phyloP scores from a whole-genome alignment of 495 filamentous ascomycete species.

The Xylaria scruposa region DNA sequence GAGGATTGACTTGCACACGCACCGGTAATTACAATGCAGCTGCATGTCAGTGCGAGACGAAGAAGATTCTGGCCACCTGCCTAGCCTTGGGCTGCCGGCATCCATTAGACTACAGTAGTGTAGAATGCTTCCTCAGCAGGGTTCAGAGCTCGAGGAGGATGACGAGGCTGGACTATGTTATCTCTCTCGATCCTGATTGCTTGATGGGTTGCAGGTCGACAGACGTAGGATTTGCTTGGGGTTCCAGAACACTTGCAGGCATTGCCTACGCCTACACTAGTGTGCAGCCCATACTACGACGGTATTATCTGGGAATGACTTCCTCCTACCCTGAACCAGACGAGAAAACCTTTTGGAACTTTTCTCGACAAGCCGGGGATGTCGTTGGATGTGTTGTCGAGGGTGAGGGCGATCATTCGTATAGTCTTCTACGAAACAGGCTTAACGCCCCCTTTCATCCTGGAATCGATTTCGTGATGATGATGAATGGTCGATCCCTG shows the following conservation, averaged over 20 bases:
- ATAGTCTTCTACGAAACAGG: conserved; percentile 10
- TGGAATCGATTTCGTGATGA: conserved; percentile 20
- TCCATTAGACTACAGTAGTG: background rate
- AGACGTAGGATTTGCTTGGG: background rate
- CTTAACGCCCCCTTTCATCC: conserved; percentile 1
- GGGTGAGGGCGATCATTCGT: conserved; percentile 15
- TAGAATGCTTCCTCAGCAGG: background rate
- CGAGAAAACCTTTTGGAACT: background rate
- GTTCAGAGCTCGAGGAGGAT: background rate
- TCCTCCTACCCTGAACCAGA: conserved; percentile 8
- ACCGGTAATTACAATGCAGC: conserved; percentile 22
- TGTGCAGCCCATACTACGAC: background rate
- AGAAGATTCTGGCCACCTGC: background rate
- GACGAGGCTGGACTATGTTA: conserved; percentile 9
- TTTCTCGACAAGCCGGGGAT: background rate
- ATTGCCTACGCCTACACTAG: background rate
- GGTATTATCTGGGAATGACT: conserved; percentile 14
- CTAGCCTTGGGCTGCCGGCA: background rate
- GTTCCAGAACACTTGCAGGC: conserved; percentile 8
- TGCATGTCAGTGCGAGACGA: conserved; percentile 7
- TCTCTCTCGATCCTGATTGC: background rate
- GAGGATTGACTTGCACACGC: background rate
- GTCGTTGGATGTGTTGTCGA: background rate
- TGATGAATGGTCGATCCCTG: conserved; percentile 16
- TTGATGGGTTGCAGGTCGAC: no score